Base-by-base conservation (phyloP, 2,329 filamentous ascomycete species). In the Aspergillus brasiliensis region DNA sequence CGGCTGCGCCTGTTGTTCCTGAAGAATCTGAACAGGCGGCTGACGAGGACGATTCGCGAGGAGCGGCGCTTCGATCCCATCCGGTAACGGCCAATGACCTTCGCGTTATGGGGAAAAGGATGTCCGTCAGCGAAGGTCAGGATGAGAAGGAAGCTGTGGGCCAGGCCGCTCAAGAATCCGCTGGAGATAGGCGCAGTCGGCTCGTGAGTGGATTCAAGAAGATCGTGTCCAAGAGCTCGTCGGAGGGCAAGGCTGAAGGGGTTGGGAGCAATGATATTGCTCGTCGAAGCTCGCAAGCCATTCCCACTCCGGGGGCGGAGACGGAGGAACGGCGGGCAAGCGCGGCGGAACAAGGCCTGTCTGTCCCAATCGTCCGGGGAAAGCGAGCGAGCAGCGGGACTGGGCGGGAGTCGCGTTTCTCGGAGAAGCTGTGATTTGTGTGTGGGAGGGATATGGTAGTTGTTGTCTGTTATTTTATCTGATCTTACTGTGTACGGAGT, bases 391-490 rank as follows among this genome's bases (percentile, higher is more conserved):
- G 68, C 42, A 58, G 67, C 46, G 69, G 67, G 56, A 64, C 69
- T 13, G 67, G 62, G 11, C 69, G 75, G 5, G 74, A 74, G 47
- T 77, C 74, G 2, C 65, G 72, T 51, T 77, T 77, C 57, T 76
- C 73, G 1, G 75, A 77, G 46, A 73, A 75, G 63, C 56, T 77
- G 55, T 77, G 59, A 70, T 63, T 19, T n/a, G 48, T 60, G 8
- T 8, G n/a, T 13, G 17, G 27, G 48, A 28, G 17, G 10, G 17
- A 13, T 21, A n/a, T n/a, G 23, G 19, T 17, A 13, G 55, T 61
- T 15, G 31, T 34, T 34, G 31, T 15, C 31, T 11, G 1, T 34
- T 15, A 13, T 34, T 34, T 5, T 34, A 15, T 34, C 5, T 34
- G 31, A 34, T 34, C 31, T 34, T 34, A 13, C 11, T 34, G 31